Evolutionary conservation across 805 yeast species (phyloP).

Genomic region (Candida corydali): DNA sequence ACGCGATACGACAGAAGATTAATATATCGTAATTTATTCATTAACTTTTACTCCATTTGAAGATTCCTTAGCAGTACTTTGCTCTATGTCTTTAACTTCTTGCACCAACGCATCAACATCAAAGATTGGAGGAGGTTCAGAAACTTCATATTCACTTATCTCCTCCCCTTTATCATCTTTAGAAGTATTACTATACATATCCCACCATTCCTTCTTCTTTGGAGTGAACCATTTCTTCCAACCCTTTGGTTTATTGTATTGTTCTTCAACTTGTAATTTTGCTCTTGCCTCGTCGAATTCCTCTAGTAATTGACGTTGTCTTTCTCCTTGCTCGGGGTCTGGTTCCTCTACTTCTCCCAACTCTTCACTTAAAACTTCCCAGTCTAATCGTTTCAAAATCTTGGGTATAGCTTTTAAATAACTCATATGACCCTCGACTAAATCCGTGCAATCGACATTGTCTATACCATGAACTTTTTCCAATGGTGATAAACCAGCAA

Average conservation of each 20-base stretch:
- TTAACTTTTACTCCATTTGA: not conserved
- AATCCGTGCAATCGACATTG: constrained; percentile 80
- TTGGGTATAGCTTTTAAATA: constrained; percentile 92
- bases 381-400: constrained; percentile 61
- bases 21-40: constrained; percentile 1
- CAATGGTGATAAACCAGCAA: constrained; percentile 83
- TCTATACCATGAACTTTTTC: constrained; percentile 62
- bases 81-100: constrained; percentile 44
- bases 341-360: constrained; percentile 96
- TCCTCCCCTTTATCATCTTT: constrained; percentile 11
- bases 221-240: constrained; percentile 50
- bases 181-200: constrained; percentile 38
- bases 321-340: constrained; percentile 79
- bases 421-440: constrained; percentile 95
- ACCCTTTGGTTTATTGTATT: constrained; percentile 27
- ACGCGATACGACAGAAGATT: no score
- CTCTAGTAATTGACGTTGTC: constrained; percentile 73
- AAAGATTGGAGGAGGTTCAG: constrained; percentile 27
- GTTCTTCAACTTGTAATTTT: constrained; percentile 44
- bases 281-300: constrained; percentile 87
- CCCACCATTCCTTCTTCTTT: constrained; percentile 57
- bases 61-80: not conserved
- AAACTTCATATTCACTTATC: constrained; percentile 14
- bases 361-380: constrained; percentile 84
- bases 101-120: constrained; percentile 41